Conservation (phyloP, 75 land plant species). For the Cupressus sempervirens region DNA sequence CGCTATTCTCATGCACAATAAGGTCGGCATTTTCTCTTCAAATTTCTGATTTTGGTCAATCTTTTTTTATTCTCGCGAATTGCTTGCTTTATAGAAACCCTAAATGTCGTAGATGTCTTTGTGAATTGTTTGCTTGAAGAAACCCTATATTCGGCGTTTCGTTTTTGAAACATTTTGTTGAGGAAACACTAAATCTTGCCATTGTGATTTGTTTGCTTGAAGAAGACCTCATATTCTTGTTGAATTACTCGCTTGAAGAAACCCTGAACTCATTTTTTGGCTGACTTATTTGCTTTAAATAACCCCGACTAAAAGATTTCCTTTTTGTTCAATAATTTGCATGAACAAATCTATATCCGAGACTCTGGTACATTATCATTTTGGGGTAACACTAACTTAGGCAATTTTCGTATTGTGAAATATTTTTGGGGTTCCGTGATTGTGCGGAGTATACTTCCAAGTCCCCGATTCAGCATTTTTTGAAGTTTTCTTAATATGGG, state of each 20-base stretch:
- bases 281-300: neutral
- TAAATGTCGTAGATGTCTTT: neutral
- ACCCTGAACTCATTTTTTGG: neutral
- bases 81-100: neutral
- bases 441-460: neutral
- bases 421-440: neutral
- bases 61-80: neutral
- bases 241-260: neutral
- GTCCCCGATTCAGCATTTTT: no score
- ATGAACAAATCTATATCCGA: neutral
- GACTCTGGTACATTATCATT: neutral
- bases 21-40: conserved; percentile 34
- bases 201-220: neutral
- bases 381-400: neutral
- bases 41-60: neutral
- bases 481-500: no score
- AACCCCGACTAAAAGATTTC: neutral
- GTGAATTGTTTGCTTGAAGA: neutral
- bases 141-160: neutral
- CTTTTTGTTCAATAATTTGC: neutral
- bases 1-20: conserved; percentile 89
- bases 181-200: neutral
- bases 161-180: neutral
- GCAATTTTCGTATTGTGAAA: neutral
- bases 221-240: neutral